A percentile compares a stretch with the other conserved stretches of the same genome.
Evolutionary conservation across 2,329 filamentous ascomycete genomes (phyloP).

Genomic region (Fusarium sp.): DNA sequence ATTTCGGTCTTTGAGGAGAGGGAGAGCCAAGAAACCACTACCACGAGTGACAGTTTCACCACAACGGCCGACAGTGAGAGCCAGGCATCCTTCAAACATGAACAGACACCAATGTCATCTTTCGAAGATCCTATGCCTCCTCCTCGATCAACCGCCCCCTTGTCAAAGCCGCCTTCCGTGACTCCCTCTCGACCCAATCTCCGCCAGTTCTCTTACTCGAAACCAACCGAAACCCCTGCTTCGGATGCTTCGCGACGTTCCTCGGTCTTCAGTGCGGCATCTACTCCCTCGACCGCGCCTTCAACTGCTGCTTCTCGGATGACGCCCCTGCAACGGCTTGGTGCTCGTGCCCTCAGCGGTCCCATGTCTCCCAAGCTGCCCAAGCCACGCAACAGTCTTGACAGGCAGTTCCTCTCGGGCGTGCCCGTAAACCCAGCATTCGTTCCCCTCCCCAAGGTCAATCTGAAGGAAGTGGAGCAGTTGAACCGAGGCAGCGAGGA

Average conservation of each 20-base stretch:
- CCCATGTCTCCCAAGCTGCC: constrained; percentile 44
- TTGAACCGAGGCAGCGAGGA: constrained; percentile 66
- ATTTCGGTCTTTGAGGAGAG: constrained; percentile 57
- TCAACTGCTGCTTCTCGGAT: constrained; percentile 55
- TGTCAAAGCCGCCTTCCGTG: constrained; percentile 33
- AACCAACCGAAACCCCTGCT: constrained; percentile 46
- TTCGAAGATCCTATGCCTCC: constrained; percentile 44
- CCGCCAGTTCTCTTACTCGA: constrained; percentile 48
- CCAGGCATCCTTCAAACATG: constrained; percentile 37
- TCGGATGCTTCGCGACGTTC: constrained; percentile 49
- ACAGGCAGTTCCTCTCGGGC: constrained; percentile 44
- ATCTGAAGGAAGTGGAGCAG: constrained; percentile 61
- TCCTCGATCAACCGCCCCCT: constrained; percentile 36
- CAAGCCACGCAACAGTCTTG: constrained; percentile 41
- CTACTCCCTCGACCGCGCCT: constrained; percentile 53
- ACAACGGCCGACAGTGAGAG: constrained; percentile 30
- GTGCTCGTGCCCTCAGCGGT: constrained; percentile 52
- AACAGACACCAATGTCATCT: constrained; percentile 36
- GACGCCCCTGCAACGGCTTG: constrained; percentile 64
- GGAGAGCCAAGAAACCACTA: constrained; percentile 43
- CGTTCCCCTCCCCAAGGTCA: constrained; percentile 63
- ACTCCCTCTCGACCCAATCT: constrained; percentile 47
- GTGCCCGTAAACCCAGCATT: constrained; percentile 61
- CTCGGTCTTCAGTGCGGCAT: constrained; percentile 49
- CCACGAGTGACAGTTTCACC: background rate